Conservation (phyloP, 495 filamentous ascomycete genomes). For the Podospora pseudopauciseta region DNA sequence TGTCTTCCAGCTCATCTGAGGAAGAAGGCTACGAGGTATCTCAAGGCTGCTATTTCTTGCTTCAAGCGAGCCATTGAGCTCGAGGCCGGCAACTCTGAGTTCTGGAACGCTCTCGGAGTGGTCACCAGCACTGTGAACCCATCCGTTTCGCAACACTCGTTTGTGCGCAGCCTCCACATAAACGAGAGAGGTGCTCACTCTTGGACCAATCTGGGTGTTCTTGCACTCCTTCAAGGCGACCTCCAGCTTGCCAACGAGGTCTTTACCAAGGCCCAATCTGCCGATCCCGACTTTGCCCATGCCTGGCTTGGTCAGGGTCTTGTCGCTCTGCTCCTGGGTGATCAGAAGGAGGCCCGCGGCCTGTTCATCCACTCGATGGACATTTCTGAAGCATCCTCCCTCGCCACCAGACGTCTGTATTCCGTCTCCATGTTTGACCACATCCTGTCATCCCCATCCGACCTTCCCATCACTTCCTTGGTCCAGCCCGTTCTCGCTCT, state of each 20-base stretch:
- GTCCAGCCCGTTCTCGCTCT: slow-evolving; percentile 80
- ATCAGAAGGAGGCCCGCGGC: slow-evolving; percentile 68
- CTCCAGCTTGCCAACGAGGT: slow-evolving; percentile 77
- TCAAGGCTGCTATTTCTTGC: slow-evolving; percentile 80
- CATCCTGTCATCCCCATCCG: slow-evolving; percentile 52
- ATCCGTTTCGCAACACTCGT: slow-evolving; percentile 86
- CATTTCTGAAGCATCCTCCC: slow-evolving; percentile 71
- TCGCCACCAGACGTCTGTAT: slow-evolving; percentile 71
- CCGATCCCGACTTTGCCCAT: slow-evolving; percentile 85
- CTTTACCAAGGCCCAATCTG: slow-evolving; percentile 86
- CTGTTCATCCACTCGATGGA: slow-evolving; percentile 96
- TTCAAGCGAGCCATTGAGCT: slow-evolving; percentile 97
- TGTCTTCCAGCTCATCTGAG: slow-evolving; percentile 50
- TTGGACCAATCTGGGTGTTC: slow-evolving; percentile 87
- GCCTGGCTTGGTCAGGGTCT: slow-evolving; percentile 95
- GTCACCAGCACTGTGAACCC: slow-evolving; percentile 80
- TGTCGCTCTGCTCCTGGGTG: slow-evolving; percentile 69
- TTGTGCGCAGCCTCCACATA: slow-evolving; percentile 88
- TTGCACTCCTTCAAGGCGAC: slow-evolving; percentile 83
- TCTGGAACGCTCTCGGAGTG: slow-evolving; percentile 95
- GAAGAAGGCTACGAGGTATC: slow-evolving; percentile 56
- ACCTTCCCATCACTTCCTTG: slow-evolving; percentile 56
- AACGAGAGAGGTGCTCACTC: slow-evolving; percentile 77
- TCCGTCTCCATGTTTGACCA: slow-evolving; percentile 75
- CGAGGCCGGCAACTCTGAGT: slow-evolving; percentile 91